Percentiles rank a stretch among this genome's conserved stretches.
phyloP scores from a whole-genome alignment of 2,329 filamentous ascomycete species.

The Aureobasidium vineae region DNA sequence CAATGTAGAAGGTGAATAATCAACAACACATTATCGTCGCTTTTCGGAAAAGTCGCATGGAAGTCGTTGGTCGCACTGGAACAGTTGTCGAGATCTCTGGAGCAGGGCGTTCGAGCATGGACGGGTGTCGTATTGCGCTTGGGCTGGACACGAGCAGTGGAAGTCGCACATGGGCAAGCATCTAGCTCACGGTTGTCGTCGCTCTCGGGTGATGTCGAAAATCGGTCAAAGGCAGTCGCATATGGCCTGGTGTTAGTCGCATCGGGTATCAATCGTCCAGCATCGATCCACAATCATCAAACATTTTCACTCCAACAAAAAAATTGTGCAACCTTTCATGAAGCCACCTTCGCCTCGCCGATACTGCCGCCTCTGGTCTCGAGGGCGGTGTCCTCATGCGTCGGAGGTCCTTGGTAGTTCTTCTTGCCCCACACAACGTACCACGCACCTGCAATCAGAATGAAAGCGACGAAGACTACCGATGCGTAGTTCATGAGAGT shows the following conservation, averaged over 20 bases:
- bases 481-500: constrained; percentile 69
- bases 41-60: constrained; percentile 13
- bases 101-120: not conserved
- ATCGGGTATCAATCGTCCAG: constrained; percentile 6
- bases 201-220: constrained; percentile 3
- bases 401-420: constrained; percentile 62
- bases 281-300: constrained; percentile 14
- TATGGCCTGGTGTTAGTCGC: constrained; percentile 18
- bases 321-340: not conserved
- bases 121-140: not conserved
- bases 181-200: constrained; percentile 19
- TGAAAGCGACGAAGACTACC: constrained; percentile 69
- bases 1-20: not conserved
- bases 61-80: constrained; percentile 8
- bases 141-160: constrained; percentile 4
- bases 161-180: constrained; percentile 14
- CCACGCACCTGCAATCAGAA: constrained; percentile 61
- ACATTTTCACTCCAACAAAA: constrained; percentile 9
- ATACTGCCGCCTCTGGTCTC: constrained; percentile 11
- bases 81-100: not conserved
- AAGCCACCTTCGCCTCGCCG: constrained; percentile 1
- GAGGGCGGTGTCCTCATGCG: constrained; percentile 38
- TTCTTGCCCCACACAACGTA: constrained; percentile 68
- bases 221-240: constrained; percentile 2
- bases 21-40: constrained; percentile 9